These are phyloP conservation scores for Juncus effusus DNA, from an alignment of 176 grass and related monocot species.

Conservation along the genomic window DNA sequence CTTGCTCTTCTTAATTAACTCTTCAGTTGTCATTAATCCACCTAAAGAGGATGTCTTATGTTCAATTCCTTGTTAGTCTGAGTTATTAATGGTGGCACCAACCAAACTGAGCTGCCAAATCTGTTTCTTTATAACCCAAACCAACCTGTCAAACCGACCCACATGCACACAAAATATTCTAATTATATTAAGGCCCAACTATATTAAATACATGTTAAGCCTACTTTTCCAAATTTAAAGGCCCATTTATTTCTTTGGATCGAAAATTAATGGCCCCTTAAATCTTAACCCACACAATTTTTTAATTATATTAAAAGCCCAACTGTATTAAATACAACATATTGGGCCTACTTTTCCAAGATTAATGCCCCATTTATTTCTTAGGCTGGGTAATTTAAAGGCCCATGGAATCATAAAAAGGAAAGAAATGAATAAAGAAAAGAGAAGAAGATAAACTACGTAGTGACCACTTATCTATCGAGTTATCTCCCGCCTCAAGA, in stretches of 20 bases:
- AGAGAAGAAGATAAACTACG: constrained; percentile 15
- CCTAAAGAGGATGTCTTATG: neutral
- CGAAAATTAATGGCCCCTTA: neutral
- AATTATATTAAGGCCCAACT: too few species aligned
- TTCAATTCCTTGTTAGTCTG: neutral
- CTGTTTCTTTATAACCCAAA: too few species aligned
- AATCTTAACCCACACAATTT: neutral
- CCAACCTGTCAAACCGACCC: too few species aligned
- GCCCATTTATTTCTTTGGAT: neutral
- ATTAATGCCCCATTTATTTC: too few species aligned
- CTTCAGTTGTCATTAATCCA: constrained; percentile 9
- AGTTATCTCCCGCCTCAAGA: constrained; percentile 21
- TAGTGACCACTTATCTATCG: neutral
- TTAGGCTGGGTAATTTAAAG: too few species aligned
- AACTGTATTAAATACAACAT: too few species aligned
- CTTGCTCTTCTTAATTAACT: neutral
- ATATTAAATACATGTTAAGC: neutral
- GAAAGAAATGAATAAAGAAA: neutral
- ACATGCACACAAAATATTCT: too few species aligned
- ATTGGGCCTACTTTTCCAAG: too few species aligned
- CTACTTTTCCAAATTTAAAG: neutral
- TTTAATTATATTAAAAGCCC: too few species aligned
- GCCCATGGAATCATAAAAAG: neutral
- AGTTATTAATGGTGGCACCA: constrained; percentile 5
- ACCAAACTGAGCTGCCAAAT: neutral